Conservation (phyloP, 2,329 filamentous ascomycete genomes). For the Fusarium xyrophilum region DNA sequence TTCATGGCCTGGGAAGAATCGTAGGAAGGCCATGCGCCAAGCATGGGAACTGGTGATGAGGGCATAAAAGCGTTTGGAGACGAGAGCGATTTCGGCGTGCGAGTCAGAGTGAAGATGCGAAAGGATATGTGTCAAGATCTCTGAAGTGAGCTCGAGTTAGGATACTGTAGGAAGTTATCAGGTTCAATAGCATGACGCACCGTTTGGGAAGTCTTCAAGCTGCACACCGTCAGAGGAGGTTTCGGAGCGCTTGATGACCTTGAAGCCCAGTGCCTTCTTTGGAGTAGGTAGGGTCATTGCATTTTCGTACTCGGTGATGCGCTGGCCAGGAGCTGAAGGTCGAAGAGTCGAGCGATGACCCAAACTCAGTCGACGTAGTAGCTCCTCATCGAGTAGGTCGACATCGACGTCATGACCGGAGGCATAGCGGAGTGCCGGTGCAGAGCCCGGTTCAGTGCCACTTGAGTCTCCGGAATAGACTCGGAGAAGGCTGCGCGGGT, state of each 20-base stretch:
- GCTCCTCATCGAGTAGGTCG: conserved; percentile 56
- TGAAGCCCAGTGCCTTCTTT: conserved; percentile 61
- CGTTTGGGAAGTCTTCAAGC: conserved; percentile 76
- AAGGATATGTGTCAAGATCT: conserved; percentile 89
- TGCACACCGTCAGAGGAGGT: conserved; percentile 50
- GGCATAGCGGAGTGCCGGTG: conserved; percentile 39
- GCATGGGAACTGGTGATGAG: conserved; percentile 91
- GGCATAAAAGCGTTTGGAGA: conserved; percentile 85
- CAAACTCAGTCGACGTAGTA: conserved; percentile 62
- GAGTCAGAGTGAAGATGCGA: conserved; percentile 89
- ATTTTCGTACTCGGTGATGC: conserved; percentile 68
- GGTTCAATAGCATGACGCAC: conserved; percentile 55
- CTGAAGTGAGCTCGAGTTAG: conserved; percentile 55
- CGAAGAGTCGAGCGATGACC: conserved; percentile 40
- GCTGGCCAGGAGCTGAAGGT: conserved; percentile 54
- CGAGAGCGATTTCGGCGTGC: conserved; percentile 80
- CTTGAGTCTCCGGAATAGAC: conserved; percentile 45
- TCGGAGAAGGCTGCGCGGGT: conserved; percentile 49
- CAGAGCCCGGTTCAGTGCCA: conserved; percentile 49
- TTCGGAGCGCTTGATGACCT: conserved; percentile 58
- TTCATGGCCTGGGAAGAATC: conserved; percentile 82
- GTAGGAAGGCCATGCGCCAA: conserved; percentile 91
- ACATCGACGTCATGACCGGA: conserved; percentile 48
- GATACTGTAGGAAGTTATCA: neutral
- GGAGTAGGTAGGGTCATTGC: conserved; percentile 57